Base-by-base conservation (phyloP, 1,284 basidiomycete genomes). In the Macrocybe sp. region DNA sequence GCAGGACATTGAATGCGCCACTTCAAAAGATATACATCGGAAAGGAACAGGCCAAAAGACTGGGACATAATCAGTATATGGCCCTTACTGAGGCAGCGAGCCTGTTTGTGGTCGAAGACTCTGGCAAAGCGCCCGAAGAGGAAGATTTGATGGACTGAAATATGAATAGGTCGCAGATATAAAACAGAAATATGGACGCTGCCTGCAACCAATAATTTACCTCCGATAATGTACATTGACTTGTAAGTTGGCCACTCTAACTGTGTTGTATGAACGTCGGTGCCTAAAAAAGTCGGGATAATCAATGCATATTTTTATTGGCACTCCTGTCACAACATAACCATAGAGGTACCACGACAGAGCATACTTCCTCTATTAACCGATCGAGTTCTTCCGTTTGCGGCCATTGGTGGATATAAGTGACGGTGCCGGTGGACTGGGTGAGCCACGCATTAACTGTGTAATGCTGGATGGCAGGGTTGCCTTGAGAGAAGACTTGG, bases 311-410 rank as follows among this genome's bases (percentile, higher is more conserved):
- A 40, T 40, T 30, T 40, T 10, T 16, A 16, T 40, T 12, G 22
- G 22, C 38, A 1, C 2, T 9, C 11, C 11, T 16, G 11, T 40
- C 38, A 40, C 12, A 22, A 29, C 16, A 29, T 12, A 16, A 22
- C 22, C 16, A 14, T 22, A 22, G 22, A 22, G 22, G 22, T 22
- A 22, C 22, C 22, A 22, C 22, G 22, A 22, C 22, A 22, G 22
- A 22, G 22, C 22, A 22, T 22, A 22, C 22, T 22, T 22, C 30
- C 31, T 2, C 16, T 45, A 46, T 62, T 52, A 67, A 45, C 54
- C 53, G 14, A 63, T 44, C 2, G 59, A 59, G 51, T 72, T 72
- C 58, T 72, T 74, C 51, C 72, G 64, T 53, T 73, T 73, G 56
- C 64, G 72, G 32, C 68, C 66, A 49, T 68, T 72, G 22, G 57